Conservation (phyloP, 2,329 filamentous ascomycete species). For the Ambrosiella beaveri region DNA sequence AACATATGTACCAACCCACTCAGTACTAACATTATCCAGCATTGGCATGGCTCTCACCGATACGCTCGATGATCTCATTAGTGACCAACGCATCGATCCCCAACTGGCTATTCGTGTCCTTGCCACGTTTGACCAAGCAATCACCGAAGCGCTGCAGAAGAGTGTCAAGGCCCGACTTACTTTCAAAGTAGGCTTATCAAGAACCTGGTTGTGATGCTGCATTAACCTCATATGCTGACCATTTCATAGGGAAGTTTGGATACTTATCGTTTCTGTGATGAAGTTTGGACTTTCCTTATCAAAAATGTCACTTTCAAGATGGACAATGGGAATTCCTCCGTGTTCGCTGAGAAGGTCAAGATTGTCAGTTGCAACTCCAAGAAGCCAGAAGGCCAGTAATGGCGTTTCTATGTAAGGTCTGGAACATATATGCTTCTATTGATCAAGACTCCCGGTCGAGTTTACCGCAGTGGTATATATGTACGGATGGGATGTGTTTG, state of each 20-base stretch:
- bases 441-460: too few species aligned
- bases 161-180: conserved; percentile 80
- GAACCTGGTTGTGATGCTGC: neutral
- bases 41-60: conserved; percentile 88
- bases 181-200: conserved; percentile 56
- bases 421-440: too few species aligned
- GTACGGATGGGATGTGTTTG: neutral
- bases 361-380: conserved; percentile 97
- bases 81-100: conserved; percentile 84
- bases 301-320: conserved; percentile 99
- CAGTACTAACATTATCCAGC: conserved; percentile 31
- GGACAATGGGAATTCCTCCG: conserved; percentile 51
- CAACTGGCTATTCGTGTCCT: conserved; percentile 98
- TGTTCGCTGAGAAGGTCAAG: conserved; percentile 85
- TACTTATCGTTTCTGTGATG: conserved; percentile 97
- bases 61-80: conserved; percentile 92
- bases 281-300: conserved; percentile 98
- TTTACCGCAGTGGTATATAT: too few species aligned
- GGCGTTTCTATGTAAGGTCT: too few species aligned
- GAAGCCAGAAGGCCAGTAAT: conserved; percentile 28
- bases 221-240: neutral
- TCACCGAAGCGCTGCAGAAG: conserved; percentile 79
- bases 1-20: neutral
- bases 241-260: conserved; percentile 67
- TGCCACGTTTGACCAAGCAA: conserved; percentile 82